Evolutionary conservation across 306 rosid species (phyloP).

Genomic region (Cicer bijugum): DNA sequence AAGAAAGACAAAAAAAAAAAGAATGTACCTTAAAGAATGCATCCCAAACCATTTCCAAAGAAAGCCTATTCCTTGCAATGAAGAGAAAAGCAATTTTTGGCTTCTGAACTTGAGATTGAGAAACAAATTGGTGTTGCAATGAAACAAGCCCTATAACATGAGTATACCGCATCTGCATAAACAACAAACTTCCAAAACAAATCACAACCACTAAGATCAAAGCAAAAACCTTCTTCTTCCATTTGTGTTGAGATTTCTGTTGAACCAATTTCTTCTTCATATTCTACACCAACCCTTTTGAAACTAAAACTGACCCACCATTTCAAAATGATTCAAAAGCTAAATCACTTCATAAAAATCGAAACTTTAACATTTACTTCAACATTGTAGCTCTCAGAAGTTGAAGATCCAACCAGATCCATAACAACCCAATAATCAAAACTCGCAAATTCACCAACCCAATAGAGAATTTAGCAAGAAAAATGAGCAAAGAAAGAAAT

Average conservation of each 20-base stretch:
- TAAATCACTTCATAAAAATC: constrained; percentile 41
- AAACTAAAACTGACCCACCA: constrained; percentile 49
- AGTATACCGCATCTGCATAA: constrained; percentile 73
- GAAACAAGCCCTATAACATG: constrained; percentile 65
- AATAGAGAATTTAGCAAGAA: constrained; percentile 1
- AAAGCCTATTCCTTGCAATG: constrained; percentile 88
- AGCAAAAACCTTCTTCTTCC: constrained; percentile 72
- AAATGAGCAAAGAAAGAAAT: constrained; percentile 31
- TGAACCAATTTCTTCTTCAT: constrained; percentile 82
- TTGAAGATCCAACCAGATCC: constrained; percentile 63
- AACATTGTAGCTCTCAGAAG: constrained; percentile 36
- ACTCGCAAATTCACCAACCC: constrained; percentile 6
- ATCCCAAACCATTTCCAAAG: constrained; percentile 91
- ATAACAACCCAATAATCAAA: constrained; percentile 32
- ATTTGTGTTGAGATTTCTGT: constrained; percentile 66
- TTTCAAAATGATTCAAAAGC: constrained; percentile 44
- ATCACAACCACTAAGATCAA: constrained; percentile 58
- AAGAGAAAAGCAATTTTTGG: constrained; percentile 94
- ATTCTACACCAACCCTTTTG: constrained; percentile 48
- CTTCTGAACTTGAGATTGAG: constrained; percentile 41
- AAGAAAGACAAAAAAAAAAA: not conserved
- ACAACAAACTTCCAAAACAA: constrained; percentile 71
- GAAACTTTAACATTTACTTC: constrained; percentile 41
- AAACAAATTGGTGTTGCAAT: constrained; percentile 54
- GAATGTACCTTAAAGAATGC: constrained; percentile 70